phyloP scores from a whole-genome alignment of 2,329 filamentous ascomycete genomes.

The Fusarium cyanostomum region DNA sequence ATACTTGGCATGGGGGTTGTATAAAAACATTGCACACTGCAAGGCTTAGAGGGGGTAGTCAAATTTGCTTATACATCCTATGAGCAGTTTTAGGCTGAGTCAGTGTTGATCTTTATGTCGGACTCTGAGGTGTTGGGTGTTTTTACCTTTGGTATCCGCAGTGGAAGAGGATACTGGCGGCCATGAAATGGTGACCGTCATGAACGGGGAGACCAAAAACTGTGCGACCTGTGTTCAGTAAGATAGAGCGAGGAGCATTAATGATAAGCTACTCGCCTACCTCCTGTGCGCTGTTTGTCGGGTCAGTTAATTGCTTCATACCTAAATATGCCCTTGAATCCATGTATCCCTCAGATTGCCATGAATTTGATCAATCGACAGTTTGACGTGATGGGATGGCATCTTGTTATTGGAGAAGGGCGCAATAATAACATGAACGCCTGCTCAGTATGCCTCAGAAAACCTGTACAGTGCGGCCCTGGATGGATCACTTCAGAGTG shows the following conservation, averaged over 20 bases:
- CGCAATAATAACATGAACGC: slow-evolving; percentile 14
- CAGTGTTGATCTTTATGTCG: too few species aligned
- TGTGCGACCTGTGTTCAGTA: slow-evolving; percentile 29
- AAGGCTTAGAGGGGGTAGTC: too few species aligned
- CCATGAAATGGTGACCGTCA: slow-evolving; percentile 34
- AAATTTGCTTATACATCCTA: too few species aligned
- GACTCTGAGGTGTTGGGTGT: too few species aligned
- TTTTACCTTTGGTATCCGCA: not conserved
- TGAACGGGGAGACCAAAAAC: slow-evolving; percentile 15
- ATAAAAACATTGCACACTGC: too few species aligned
- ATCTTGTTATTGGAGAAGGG: slow-evolving; percentile 18
- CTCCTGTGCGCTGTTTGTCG: not conserved
- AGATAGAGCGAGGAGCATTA: slow-evolving; percentile 24
- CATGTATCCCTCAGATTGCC: slow-evolving; percentile 7
- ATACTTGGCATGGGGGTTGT: too few species aligned
- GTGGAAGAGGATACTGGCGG: not conserved
- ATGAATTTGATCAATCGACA: slow-evolving; percentile 24
- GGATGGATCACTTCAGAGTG: not conserved
- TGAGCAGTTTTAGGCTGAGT: too few species aligned
- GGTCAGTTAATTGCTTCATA: slow-evolving; percentile 2
- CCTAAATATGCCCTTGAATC: not conserved
- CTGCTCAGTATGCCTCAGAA: slow-evolving; percentile 30
- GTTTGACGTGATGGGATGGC: slow-evolving; percentile 23
- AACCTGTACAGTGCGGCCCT: slow-evolving; percentile 27
- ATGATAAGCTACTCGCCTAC: slow-evolving; percentile 1